Conservation (phyloP, 2,329 filamentous ascomycete genomes). For the Ophiostoma triangulosporum region DNA sequence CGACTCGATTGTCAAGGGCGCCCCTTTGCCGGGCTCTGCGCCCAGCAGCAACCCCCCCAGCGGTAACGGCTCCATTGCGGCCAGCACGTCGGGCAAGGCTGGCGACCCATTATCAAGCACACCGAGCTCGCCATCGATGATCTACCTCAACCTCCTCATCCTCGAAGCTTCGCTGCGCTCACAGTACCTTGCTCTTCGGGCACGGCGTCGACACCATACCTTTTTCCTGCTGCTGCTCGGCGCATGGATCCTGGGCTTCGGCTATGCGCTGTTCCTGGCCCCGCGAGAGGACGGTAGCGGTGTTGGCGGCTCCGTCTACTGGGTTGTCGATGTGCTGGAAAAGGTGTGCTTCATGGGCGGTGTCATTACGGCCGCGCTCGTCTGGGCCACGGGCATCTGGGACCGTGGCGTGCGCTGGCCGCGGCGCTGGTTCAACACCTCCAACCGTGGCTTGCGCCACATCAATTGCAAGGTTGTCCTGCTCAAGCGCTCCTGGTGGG, state of each 20-base stretch:
- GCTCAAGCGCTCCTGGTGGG: slow-evolving; percentile 69
- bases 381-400: slow-evolving; percentile 95
- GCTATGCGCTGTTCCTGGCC: slow-evolving; percentile 84
- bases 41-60: not conserved
- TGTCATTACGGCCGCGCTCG: slow-evolving; percentile 69
- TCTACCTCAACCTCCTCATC: slow-evolving; percentile 95
- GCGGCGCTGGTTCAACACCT: slow-evolving; percentile 73
- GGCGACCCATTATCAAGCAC: slow-evolving; percentile 65
- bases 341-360: slow-evolving; percentile 88
- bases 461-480: slow-evolving; percentile 97
- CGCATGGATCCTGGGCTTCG: slow-evolving; percentile 72
- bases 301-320: slow-evolving; percentile 88
- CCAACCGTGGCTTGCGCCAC: slow-evolving; percentile 75
- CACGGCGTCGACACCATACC: slow-evolving; percentile 78
- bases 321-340: slow-evolving; percentile 81
- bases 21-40: slow-evolving; percentile 42
- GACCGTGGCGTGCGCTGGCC: slow-evolving; percentile 92
- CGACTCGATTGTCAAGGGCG: slow-evolving; percentile 87
- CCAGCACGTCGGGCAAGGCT: slow-evolving; percentile 30
- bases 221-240: slow-evolving; percentile 76
- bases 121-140: slow-evolving; percentile 86
- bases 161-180: slow-evolving; percentile 87
- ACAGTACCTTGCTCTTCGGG: slow-evolving; percentile 82
- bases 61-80: slow-evolving; percentile 27
- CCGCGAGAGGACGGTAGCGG: slow-evolving; percentile 89